phyloP scores from a whole-genome alignment of 768 basidiomycete genomes.

The Clitopilus passeckerianus region DNA sequence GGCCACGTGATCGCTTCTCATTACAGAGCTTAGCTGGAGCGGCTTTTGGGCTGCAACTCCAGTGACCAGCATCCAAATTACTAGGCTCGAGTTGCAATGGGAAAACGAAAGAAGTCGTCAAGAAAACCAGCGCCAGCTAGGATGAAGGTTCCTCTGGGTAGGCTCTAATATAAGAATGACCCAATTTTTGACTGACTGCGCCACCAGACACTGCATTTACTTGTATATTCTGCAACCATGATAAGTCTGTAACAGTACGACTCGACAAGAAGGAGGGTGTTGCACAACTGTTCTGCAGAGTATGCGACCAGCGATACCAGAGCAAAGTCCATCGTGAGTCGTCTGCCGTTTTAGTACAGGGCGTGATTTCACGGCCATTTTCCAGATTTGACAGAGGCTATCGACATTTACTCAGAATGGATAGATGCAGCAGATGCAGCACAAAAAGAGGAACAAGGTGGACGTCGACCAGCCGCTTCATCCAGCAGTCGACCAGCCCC shows the following conservation, averaged over 20 bases:
- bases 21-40: background rate
- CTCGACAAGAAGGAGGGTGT: constrained; percentile 84
- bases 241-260: constrained; percentile 82
- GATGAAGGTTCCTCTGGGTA: constrained; percentile 71
- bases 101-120: constrained; percentile 88
- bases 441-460: constrained; percentile 52
- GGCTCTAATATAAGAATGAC: constrained; percentile 12
- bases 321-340: constrained; percentile 80
- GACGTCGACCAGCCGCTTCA: constrained; percentile 55
- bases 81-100: constrained; percentile 45
- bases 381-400: constrained; percentile 78
- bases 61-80: too few species aligned
- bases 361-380: constrained; percentile 4
- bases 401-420: constrained; percentile 91
- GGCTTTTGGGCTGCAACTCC: constrained; percentile 2
- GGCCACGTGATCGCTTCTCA: constrained; percentile 25
- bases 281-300: constrained; percentile 74
- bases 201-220: constrained; percentile 74
- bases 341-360: constrained; percentile 8
- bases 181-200: background rate
- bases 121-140: constrained; percentile 70
- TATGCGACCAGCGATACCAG: constrained; percentile 85
- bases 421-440: constrained; percentile 86
- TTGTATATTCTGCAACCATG: constrained; percentile 87
- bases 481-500: constrained; percentile 44